Percentiles rank a stretch among this genome's conserved stretches.
Evolutionary conservation across 176 grass and related monocot genomes (phyloP).

Genomic region (Rhynchospora breviuscula): DNA sequence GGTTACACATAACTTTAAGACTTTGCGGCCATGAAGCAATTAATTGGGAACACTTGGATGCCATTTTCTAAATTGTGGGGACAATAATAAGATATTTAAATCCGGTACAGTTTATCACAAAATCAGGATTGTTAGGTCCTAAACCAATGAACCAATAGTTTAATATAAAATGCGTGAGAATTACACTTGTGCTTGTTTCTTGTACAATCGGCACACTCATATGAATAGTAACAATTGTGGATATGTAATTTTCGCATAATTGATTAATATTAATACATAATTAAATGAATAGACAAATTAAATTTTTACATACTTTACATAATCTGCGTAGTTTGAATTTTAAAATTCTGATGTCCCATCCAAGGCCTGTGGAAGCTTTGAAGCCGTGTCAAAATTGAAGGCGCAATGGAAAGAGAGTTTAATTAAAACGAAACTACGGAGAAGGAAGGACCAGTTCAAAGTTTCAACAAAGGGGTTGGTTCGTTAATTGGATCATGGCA

Average conservation of each 20-base stretch:
- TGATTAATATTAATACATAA: too few species aligned
- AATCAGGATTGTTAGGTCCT: not conserved
- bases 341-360: not conserved
- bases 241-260: too few species aligned
- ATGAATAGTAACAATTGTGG: too few species aligned
- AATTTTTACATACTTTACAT: too few species aligned
- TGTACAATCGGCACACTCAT: too few species aligned
- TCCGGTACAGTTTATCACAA: not conserved
- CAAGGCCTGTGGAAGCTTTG: not conserved
- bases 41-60: not conserved
- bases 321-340: not conserved
- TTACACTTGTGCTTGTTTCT: not conserved
- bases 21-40: not conserved
- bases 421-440: not conserved
- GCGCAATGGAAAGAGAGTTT: not conserved
- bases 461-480: not conserved
- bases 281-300: too few species aligned
- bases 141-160: not conserved
- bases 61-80: not conserved
- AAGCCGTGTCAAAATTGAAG: slow-evolving; percentile 25
- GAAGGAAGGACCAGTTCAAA: not conserved
- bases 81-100: not conserved
- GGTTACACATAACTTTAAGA: not conserved
- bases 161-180: too few species aligned
- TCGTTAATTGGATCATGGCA: not conserved